Base-by-base conservation (phyloP, 768 basidiomycete genomes). In the Lactarius sanguifluus region DNA sequence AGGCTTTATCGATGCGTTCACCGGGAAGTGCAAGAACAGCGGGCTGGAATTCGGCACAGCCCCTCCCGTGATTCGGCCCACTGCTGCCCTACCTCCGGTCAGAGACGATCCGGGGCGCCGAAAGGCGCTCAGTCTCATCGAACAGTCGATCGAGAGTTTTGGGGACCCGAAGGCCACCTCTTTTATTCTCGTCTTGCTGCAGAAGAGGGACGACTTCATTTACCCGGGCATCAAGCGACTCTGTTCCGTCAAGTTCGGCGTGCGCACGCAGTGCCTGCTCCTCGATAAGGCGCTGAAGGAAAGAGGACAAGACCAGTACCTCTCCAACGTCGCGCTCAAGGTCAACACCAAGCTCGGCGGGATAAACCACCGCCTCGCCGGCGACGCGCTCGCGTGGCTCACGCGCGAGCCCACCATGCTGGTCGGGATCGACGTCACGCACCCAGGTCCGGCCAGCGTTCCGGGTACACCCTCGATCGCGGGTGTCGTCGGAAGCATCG, bases 321-420 rank as follows among this genome's bases (percentile, higher is more conserved):
- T 92, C 62, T 89, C 91, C 12, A 94, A 92, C 68, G 85, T 92
- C 41, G 89, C 89, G 0, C 76, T 94, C 63, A 94, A 94, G 71
- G 82, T 91, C 9, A 94, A 94, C 71, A 86, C 86, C 40, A 94
- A 94, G 75, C 84, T 93, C 1, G 90, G 91, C 5, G 92, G 92
- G 0, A 77, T 88, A 25, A 94, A 94, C 70, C 92, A 94, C 75
- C 67, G 81, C 59, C 77, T 92, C 12, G 87, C 88, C 40, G 73
- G 78, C 0, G 71, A 65, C 1, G 82, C 84, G 1, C 84, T 88
- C 81, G 71, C 67, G 43, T 93, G 91, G 91, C 76, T 93, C 57
- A 84, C 75, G 1, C 83, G 83, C 74, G 80, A 81, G 69, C 82
- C 81, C 61, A 93, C 92, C 12, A 94, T 94, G 88, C 77, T 94